Evolutionary conservation across 371 early-diverging fungal genomes (phyloP).

Genomic region (Lichtheimia ramosa): DNA sequence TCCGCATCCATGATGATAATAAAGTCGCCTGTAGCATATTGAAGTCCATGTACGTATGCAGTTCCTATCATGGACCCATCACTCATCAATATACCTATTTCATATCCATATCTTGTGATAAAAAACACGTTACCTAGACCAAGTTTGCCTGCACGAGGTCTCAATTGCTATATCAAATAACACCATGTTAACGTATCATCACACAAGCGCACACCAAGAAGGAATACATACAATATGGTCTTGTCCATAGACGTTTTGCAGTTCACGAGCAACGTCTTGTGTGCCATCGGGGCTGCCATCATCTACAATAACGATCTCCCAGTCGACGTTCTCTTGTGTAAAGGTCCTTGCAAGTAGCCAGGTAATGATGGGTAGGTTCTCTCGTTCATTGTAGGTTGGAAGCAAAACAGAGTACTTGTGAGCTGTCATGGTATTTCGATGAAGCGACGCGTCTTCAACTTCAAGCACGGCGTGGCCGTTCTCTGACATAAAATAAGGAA

Average conservation of each 20-base stretch:
- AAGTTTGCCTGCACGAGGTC: slow-evolving; percentile 94
- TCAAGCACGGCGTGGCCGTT: slow-evolving; percentile 39
- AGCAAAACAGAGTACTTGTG: slow-evolving; percentile 89
- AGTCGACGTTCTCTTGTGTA: slow-evolving; percentile 79
- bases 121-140: slow-evolving; percentile 72
- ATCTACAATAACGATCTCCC: slow-evolving; percentile 98
- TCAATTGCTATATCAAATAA: slow-evolving; percentile 56
- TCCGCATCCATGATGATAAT: slow-evolving; percentile 99
- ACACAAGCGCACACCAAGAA: background rate
- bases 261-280: slow-evolving; percentile 87
- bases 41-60: slow-evolving; percentile 96
- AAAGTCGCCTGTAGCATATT: slow-evolving; percentile 93
- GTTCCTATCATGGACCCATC: slow-evolving; percentile 59
- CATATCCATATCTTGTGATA: background rate
- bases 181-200: background rate
- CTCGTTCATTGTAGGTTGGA: slow-evolving; percentile 99
- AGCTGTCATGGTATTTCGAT: slow-evolving; percentile 27
- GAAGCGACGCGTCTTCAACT: slow-evolving; percentile 24
- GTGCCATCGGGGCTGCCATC: slow-evolving; percentile 99
- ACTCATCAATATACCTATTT: background rate
- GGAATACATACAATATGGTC: slow-evolving; percentile 76
- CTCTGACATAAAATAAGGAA: background rate
- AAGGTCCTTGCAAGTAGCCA: slow-evolving; percentile 91
- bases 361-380: slow-evolving; percentile 94
- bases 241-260: slow-evolving; percentile 85